Percentiles rank a stretch among this genome's conserved stretches.
Conservation (phyloP, 352 stramenopile species). For the Phytophthora kernoviae region DNA sequence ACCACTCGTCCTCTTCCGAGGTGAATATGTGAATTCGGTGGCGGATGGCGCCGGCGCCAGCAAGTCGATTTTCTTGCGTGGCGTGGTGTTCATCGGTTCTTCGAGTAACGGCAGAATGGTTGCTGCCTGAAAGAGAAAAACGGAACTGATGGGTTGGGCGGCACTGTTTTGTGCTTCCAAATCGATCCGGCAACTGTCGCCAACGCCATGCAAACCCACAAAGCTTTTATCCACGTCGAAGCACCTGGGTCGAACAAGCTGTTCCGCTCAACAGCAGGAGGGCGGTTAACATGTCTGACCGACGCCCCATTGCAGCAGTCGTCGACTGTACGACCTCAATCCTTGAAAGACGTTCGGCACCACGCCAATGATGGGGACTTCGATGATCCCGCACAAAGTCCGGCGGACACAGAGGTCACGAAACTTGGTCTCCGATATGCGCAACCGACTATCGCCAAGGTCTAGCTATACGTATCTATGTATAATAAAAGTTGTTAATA, state of each 20-base stretch:
- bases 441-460: background rate
- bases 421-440: background rate
- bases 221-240: constrained; percentile 1
- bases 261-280: constrained; percentile 5
- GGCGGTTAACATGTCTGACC: constrained; percentile 5
- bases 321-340: constrained; percentile 18
- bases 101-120: constrained; percentile 36
- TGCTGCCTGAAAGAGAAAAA: constrained; percentile 22
- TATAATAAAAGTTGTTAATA: background rate
- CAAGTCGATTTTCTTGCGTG: constrained; percentile 34
- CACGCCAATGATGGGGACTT: constrained; percentile 28
- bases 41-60: constrained; percentile 19
- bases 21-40: constrained; percentile 21
- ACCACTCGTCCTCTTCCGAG: constrained; percentile 28
- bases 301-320: background rate
- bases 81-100: constrained; percentile 29
- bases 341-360: constrained; percentile 12
- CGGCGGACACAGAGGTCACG: background rate
- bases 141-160: constrained; percentile 7
- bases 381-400: constrained; percentile 16
- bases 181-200: constrained; percentile 12
- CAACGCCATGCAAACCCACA: background rate
- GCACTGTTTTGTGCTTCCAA: background rate
- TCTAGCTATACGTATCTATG: constrained; percentile 1
- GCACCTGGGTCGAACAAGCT: background rate